Conservation (phyloP, 139 green algal genomes). For the Spirogloea muscicola region DNA sequence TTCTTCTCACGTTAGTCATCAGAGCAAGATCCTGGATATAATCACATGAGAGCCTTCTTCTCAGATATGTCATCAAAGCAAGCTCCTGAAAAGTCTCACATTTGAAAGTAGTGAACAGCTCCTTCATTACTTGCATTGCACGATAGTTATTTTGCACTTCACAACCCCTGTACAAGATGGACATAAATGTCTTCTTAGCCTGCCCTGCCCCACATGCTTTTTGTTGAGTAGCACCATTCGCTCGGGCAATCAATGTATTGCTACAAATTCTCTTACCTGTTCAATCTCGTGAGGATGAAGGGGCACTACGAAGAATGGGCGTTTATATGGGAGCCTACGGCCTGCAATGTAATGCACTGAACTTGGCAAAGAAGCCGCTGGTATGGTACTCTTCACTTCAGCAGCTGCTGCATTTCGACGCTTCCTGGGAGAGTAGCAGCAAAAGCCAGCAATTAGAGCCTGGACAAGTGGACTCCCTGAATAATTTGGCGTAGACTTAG, state of each 20-base stretch:
- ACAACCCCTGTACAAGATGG: not conserved
- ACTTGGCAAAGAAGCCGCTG: too few species aligned
- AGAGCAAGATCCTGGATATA: constrained; percentile 34
- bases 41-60: not conserved
- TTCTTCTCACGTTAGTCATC: constrained; percentile 18
- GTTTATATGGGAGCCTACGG: constrained; percentile 7
- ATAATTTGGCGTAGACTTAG: too few species aligned
- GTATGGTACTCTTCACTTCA: too few species aligned
- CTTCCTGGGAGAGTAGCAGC: too few species aligned
- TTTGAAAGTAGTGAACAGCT: not conserved
- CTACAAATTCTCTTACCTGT: not conserved
- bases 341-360: too few species aligned
- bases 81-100: not conserved
- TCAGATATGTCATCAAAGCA: too few species aligned
- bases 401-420: too few species aligned
- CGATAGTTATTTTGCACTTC: not conserved
- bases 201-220: too few species aligned
- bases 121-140: not conserved
- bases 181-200: not conserved
- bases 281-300: constrained; percentile 12
- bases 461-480: too few species aligned
- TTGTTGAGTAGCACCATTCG: too few species aligned
- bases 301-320: not conserved
- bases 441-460: too few species aligned
- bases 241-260: not conserved